Conservation (phyloP, 805 yeast genomes). For the Nakazawaea siamensis region DNA sequence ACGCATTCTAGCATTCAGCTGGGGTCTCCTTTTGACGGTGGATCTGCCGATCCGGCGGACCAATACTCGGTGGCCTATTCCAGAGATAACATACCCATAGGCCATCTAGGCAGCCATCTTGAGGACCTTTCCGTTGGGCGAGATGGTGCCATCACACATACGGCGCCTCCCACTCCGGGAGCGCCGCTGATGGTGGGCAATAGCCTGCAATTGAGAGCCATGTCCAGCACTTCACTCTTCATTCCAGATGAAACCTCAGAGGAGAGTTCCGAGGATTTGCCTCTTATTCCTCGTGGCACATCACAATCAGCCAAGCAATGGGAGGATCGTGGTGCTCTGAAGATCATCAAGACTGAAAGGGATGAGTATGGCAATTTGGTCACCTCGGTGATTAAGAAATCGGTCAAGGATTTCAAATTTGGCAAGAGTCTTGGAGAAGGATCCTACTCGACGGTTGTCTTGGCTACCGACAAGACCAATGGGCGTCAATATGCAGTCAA, state of each 20-base stretch:
- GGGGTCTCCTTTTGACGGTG: no score
- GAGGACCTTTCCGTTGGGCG: conserved; percentile 3
- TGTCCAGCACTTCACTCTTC: conserved; percentile 10
- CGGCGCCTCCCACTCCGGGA: conserved; percentile 1
- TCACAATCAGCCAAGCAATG: conserved; percentile 30
- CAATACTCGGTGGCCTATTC: background rate
- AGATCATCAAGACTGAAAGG: conserved; percentile 33
- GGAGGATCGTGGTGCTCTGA: conserved; percentile 56
- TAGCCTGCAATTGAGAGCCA: conserved; percentile 8
- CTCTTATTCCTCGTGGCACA: conserved; percentile 7
- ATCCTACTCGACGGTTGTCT: conserved; percentile 86
- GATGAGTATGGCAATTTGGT: conserved; percentile 40
- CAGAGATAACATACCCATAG: conserved; percentile 9
- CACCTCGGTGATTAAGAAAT: conserved; percentile 40
- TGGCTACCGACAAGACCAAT: conserved; percentile 70
- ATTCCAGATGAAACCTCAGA: conserved; percentile 6
- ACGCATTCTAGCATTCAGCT: no score
- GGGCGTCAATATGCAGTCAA: conserved; percentile 65
- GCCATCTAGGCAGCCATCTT: conserved; percentile 8
- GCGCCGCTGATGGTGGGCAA: background rate
- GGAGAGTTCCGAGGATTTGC: conserved; percentile 3
- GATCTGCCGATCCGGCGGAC: background rate
- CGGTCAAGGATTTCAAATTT: conserved; percentile 79
- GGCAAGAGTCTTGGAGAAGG: conserved; percentile 93
- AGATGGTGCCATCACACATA: background rate